Evolutionary conservation across 2,329 filamentous ascomycete genomes (phyloP).

Genomic region (Fusarium torreyae): DNA sequence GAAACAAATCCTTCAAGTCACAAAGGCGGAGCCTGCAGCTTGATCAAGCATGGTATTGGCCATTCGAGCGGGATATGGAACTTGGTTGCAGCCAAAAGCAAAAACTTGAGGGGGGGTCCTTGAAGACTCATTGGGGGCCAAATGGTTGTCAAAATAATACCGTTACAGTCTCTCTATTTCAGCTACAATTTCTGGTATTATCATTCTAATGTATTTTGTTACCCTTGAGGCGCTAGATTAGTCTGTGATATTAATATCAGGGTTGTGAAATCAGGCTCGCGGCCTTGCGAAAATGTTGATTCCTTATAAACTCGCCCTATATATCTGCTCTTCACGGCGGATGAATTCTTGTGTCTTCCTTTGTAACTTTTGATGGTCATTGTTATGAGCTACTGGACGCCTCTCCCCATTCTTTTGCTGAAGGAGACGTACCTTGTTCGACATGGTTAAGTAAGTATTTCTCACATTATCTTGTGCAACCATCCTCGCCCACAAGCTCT

Average conservation of each 20-base stretch:
- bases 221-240: not conserved
- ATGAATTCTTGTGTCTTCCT: accelerated
- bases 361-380: accelerated
- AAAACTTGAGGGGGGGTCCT: constrained; percentile 10
- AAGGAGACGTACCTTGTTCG: accelerated
- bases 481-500: not conserved
- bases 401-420: accelerated
- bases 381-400: no score
- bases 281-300: not conserved
- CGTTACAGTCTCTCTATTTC: not conserved
- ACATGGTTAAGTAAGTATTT: constrained; percentile 18
- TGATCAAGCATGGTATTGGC: constrained; percentile 1
- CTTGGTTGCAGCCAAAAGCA: not conserved
- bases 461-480: not conserved
- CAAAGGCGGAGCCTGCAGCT: not conserved
- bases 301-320: not conserved
- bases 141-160: constrained; percentile 3
- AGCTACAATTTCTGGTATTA: not conserved
- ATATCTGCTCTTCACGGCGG: not conserved
- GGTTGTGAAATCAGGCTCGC: not conserved
- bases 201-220: not conserved
- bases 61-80: not conserved
- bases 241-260: constrained; percentile 12
- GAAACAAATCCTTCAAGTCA: not conserved
- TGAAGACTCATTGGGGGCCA: constrained; percentile 17